Conservation (phyloP, 2,329 filamentous ascomycete species). For the Beauveria australis region DNA sequence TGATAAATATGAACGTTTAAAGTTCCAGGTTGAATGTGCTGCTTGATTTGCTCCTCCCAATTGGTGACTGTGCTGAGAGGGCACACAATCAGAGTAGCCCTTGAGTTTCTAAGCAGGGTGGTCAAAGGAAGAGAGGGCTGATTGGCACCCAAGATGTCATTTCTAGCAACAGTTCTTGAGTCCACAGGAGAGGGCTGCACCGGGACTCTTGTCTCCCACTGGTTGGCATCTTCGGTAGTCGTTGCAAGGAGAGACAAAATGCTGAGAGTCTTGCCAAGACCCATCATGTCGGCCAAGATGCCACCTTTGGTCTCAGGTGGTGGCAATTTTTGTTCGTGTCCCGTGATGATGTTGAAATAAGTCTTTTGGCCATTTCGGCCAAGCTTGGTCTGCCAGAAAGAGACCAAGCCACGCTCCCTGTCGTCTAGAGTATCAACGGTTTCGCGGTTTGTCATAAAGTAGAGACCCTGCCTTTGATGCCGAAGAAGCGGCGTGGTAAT, state of each 20-base stretch:
- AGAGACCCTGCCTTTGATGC: constrained; percentile 85
- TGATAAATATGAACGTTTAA: constrained; percentile 81
- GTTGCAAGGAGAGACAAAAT: constrained; percentile 69
- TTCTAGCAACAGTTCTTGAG: constrained; percentile 27
- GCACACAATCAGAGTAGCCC: constrained; percentile 76
- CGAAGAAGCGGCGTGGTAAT: constrained; percentile 63
- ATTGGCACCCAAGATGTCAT: constrained; percentile 21
- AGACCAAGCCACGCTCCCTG: constrained; percentile 54
- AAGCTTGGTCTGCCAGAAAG: constrained; percentile 65
- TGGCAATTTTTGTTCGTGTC: constrained; percentile 48
- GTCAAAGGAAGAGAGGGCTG: constrained; percentile 41
- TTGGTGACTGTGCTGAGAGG: constrained; percentile 88
- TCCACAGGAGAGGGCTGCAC: constrained; percentile 37
- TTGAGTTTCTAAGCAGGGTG: constrained; percentile 56
- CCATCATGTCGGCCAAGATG: constrained; percentile 81
- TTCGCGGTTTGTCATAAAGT: constrained; percentile 79
- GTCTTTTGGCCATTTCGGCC: constrained; percentile 42
- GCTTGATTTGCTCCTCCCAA: constrained; percentile 86
- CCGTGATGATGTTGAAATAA: constrained; percentile 83
- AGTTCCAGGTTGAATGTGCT: constrained; percentile 59
- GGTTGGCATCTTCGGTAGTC: constrained; percentile 52
- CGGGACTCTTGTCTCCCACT: constrained; percentile 52
- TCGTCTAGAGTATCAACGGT: constrained; percentile 51
- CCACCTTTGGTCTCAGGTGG: constrained; percentile 64
- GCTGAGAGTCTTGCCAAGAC: constrained; percentile 78